These are phyloP conservation scores for Prinsepia uniflora DNA, from an alignment of 306 rosid species.

Conservation along the genomic window DNA sequence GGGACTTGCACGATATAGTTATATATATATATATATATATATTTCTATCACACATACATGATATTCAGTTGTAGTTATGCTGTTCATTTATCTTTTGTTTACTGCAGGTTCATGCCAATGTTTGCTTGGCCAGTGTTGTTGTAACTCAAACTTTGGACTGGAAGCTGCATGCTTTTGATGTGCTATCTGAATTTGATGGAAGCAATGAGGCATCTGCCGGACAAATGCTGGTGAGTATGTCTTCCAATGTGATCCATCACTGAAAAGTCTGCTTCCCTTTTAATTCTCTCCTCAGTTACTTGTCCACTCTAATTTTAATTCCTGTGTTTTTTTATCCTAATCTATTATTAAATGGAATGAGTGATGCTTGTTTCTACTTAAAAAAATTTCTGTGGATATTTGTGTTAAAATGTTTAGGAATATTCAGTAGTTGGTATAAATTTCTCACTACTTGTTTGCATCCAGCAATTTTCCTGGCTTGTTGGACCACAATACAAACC, in stretches of 20 bases:
- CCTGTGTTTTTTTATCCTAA: too few relatives aligned
- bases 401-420: conserved; percentile 3
- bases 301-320: not conserved
- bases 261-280: not conserved
- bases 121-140: conserved; percentile 91
- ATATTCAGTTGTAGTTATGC: not conserved
- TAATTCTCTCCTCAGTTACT: not conserved
- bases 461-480: conserved; percentile 98
- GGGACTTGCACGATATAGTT: not conserved
- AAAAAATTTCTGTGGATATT: not conserved
- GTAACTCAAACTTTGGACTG: conserved; percentile 96
- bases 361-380: not conserved
- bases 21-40: not conserved
- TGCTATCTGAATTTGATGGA: conserved; percentile 83
- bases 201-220: conserved; percentile 63
- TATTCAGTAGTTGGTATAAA: conserved; percentile 18
- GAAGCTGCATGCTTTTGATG: conserved; percentile 98
- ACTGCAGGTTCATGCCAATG: conserved; percentile 86
- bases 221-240: conserved; percentile 73
- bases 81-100: conserved; percentile 27
- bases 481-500: conserved; percentile 91
- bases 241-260: not conserved
- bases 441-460: conserved; percentile 27
- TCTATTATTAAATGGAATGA: not conserved
- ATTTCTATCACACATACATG: not conserved